These are phyloP conservation scores for Alopecurus myosuroides DNA, from an alignment of 176 grass and related monocot genomes.

Conservation along the genomic window DNA sequence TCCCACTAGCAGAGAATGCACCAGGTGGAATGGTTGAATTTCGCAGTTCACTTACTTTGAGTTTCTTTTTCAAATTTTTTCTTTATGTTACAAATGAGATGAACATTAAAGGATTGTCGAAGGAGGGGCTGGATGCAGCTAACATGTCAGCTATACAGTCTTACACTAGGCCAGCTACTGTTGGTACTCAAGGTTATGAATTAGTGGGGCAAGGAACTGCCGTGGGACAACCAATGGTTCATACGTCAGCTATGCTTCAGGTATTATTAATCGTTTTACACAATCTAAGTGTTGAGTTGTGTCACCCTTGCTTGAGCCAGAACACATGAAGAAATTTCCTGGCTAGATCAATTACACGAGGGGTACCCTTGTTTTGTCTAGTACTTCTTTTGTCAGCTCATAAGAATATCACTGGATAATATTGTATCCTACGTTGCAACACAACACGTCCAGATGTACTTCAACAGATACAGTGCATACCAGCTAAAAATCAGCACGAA, in stretches of 20 bases:
- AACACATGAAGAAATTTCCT: not conserved
- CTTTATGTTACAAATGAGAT: constrained; percentile 73
- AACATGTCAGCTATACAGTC: constrained; percentile 68
- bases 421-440: not conserved
- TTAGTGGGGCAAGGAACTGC: constrained; percentile 69
- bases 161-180: constrained; percentile 37
- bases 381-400: not conserved
- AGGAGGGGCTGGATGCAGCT: constrained; percentile 38
- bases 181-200: constrained; percentile 77
- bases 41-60: constrained; percentile 82
- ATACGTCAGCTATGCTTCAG: constrained; percentile 90
- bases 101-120: constrained; percentile 52
- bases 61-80: constrained; percentile 99
- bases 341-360: not conserved
- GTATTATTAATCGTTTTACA: constrained; percentile 40
- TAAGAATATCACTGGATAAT: not conserved
- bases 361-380: not conserved
- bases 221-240: constrained; percentile 73
- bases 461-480: not conserved
- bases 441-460: not conserved
- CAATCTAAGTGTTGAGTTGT: not conserved
- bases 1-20: constrained; percentile 67
- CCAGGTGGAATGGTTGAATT: constrained; percentile 99
- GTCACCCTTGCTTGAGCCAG: not conserved
- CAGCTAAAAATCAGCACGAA: too few relatives aligned